These are phyloP conservation scores for Penicillium antarcticum DNA, from an alignment of 495 filamentous ascomycete genomes.

Conservation along the genomic window DNA sequence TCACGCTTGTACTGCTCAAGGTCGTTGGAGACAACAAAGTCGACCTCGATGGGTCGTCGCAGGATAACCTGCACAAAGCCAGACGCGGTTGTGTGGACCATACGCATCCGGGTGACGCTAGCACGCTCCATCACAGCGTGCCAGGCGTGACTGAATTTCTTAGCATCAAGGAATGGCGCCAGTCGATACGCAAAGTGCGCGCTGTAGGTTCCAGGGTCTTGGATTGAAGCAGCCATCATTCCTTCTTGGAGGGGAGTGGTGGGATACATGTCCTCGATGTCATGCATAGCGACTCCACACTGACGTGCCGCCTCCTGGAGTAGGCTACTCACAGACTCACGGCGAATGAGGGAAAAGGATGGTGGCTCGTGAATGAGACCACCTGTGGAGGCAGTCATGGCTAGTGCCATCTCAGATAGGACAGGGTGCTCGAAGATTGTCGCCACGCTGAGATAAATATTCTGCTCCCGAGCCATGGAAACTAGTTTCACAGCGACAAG, in stretches of 20 bases:
- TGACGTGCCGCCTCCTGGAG: too few species aligned
- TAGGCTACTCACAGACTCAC: too few species aligned
- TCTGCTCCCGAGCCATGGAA: conserved; percentile 27
- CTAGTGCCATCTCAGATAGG: conserved; percentile 9
- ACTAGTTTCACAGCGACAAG: conserved; percentile 48
- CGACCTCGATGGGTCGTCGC: background rate
- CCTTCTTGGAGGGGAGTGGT: conserved; percentile 61
- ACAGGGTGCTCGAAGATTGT: conserved; percentile 33
- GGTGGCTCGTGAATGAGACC: too few species aligned
- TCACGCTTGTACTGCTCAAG: too few species aligned
- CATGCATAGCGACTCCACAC: conserved; percentile 14
- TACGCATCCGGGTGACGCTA: conserved; percentile 41
- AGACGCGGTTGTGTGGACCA: conserved; percentile 30
- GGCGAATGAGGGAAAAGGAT: too few species aligned
- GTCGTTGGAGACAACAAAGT: too few species aligned
- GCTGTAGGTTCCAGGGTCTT: conserved; percentile 28
- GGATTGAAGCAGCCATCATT: conserved; percentile 47
- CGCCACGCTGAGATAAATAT: conserved; percentile 37
- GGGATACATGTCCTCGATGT: conserved; percentile 60
- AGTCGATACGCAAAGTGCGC: conserved; percentile 26
- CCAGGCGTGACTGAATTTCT: conserved; percentile 39
- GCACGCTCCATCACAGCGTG: conserved; percentile 18
- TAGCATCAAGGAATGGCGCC: conserved; percentile 21
- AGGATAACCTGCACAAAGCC: too few species aligned
- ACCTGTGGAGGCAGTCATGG: background rate